Evolutionary conservation across 163 green algal genomes (phyloP).

Genomic region (Scenedesmus sp.): DNA sequence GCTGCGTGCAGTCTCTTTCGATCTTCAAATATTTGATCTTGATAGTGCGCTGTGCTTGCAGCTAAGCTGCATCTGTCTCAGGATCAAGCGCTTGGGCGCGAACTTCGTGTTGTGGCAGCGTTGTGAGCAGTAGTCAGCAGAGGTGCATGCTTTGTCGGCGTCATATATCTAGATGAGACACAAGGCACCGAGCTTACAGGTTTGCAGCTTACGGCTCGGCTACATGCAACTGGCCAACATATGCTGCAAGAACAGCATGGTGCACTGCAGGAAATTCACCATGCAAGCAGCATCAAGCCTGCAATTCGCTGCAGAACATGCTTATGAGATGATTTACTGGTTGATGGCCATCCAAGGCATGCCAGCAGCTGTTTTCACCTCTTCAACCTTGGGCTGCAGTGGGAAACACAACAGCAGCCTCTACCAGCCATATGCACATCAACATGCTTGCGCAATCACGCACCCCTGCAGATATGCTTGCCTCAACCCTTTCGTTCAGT

Average conservation of each 20-base stretch:
- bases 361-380: background rate
- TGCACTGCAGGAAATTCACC: background rate
- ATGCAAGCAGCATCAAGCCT: background rate
- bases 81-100: background rate
- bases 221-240: background rate
- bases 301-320: no score
- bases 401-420: background rate
- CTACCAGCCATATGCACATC: no score
- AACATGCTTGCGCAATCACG: background rate
- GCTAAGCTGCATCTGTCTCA: background rate
- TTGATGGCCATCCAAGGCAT: background rate
- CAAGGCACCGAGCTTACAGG: background rate
- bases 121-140: background rate
- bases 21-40: background rate
- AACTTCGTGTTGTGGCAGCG: background rate
- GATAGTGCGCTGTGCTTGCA: background rate
- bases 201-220: background rate
- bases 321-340: no score
- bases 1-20: background rate
- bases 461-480: background rate
- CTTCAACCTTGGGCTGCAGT: background rate
- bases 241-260: background rate
- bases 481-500: background rate
- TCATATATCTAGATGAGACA: background rate
- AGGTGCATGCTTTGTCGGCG: background rate